A percentile compares a stretch with the other conserved stretches of the same genome.
These are phyloP conservation scores for Mortierella antarctica DNA, from an alignment of 192 early-diverging fungal species.

Conservation along the genomic window DNA sequence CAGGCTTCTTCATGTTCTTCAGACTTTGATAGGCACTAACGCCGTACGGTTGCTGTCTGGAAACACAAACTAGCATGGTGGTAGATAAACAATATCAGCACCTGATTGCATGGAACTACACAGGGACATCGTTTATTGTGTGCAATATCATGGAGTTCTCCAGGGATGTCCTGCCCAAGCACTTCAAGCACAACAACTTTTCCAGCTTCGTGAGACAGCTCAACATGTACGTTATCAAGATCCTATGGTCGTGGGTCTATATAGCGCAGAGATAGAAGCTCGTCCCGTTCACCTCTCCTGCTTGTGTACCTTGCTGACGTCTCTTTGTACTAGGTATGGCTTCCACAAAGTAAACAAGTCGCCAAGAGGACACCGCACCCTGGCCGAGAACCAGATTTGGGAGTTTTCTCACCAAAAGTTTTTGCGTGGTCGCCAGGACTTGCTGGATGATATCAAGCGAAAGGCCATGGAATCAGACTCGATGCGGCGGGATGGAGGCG, in stretches of 20 bases:
- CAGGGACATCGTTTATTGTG: constrained; percentile 90
- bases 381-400: constrained; percentile 93
- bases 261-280: neutral
- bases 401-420: constrained; percentile 90
- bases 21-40: too few relatives aligned
- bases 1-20: neutral
- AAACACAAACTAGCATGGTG: constrained; percentile 71
- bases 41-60: neutral
- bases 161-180: constrained; percentile 89
- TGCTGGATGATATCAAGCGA: constrained; percentile 91
- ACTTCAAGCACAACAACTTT: constrained; percentile 96
- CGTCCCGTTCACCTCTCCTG: neutral
- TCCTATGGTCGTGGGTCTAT: neutral
- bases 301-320: neutral
- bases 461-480: constrained; percentile 90
- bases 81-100: constrained; percentile 87
- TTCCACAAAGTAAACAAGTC: constrained; percentile 96
- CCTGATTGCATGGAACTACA: constrained; percentile 90
- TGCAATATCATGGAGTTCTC: constrained; percentile 93
- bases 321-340: constrained; percentile 65
- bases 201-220: constrained; percentile 90
- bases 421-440: constrained; percentile 76
- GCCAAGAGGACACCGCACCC: constrained; percentile 82
- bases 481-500: constrained; percentile 77
- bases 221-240: constrained; percentile 72